Evolutionary conservation across 306 rosid species (phyloP).

Genomic region (Cicer cuneatum): DNA sequence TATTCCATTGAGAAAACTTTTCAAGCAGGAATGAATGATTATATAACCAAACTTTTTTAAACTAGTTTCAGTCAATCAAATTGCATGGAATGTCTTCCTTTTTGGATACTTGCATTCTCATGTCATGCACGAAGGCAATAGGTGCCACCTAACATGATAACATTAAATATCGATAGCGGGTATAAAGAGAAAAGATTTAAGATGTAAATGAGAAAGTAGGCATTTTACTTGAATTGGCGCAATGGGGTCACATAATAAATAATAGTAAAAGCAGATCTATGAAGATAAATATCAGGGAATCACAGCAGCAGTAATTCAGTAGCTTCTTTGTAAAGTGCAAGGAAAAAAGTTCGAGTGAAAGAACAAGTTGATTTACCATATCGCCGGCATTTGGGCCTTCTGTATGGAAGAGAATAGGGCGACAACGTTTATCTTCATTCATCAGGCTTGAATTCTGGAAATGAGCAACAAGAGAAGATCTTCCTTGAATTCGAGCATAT

Average conservation of each 20-base stretch:
- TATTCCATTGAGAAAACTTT: neutral
- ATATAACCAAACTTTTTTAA: too few relatives aligned
- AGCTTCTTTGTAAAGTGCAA: neutral
- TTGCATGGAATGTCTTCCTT: too few relatives aligned
- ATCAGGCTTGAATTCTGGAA: constrained; percentile 87
- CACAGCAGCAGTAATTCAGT: neutral
- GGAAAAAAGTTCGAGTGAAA: constrained; percentile 33
- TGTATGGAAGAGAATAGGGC: constrained; percentile 85
- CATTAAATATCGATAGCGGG: neutral
- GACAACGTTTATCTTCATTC: constrained; percentile 86
- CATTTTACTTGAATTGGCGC: neutral
- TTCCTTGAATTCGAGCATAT: constrained; percentile 88
- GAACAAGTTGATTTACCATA: constrained; percentile 59
- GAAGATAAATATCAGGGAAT: constrained; percentile 27
- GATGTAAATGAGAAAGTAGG: constrained; percentile 3
- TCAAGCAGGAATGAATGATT: neutral
- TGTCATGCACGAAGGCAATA: neutral
- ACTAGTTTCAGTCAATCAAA: neutral
- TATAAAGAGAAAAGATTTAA: constrained; percentile 14
- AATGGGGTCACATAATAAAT: neutral
- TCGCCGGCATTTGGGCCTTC: constrained; percentile 90
- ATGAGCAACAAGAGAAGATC: constrained; percentile 76
- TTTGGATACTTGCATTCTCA: neutral
- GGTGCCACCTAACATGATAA: neutral
- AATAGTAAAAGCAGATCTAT: constrained; percentile 20